phyloP scores from a whole-genome alignment of 2,329 filamentous ascomycete species.

The Allantophomopsis lycopodina region DNA sequence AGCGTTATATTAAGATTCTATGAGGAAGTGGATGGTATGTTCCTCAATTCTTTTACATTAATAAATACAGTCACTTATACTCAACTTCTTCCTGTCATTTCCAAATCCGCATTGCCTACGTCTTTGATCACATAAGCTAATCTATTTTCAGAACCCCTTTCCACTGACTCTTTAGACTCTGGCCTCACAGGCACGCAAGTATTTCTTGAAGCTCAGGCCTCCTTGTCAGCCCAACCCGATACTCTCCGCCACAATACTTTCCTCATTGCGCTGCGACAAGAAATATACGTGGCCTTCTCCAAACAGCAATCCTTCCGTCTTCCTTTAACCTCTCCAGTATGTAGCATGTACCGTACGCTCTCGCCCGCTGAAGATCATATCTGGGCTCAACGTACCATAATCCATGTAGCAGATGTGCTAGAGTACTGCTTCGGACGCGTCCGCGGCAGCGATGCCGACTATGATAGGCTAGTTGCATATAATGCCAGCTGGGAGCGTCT shows the following conservation, averaged over 20 bases:
- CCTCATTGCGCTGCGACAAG: constrained; percentile 33
- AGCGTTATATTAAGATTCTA: constrained; percentile 23
- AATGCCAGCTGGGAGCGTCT: constrained; percentile 6
- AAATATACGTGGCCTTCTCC: constrained; percentile 30
- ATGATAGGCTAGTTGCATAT: constrained; percentile 7
- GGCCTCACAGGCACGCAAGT: constrained; percentile 9
- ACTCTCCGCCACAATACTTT: constrained; percentile 27
- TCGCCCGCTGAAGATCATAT: constrained; percentile 9
- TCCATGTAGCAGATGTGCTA: constrained; percentile 10
- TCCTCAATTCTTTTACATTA: background rate
- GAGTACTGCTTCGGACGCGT: constrained; percentile 10
- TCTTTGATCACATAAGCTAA: background rate
- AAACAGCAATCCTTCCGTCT: constrained; percentile 23
- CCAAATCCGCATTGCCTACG: background rate
- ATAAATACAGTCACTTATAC: too few relatives aligned
- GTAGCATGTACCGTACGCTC: constrained; percentile 10
- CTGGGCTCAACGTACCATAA: constrained; percentile 10
- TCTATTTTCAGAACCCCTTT: constrained; percentile 6
- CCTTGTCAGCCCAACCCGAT: constrained; percentile 4
- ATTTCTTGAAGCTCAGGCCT: constrained; percentile 13
- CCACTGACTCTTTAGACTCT: constrained; percentile 9
- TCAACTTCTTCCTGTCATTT: too few relatives aligned
- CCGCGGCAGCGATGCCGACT: constrained; percentile 4
- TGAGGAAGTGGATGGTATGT: constrained; percentile 24
- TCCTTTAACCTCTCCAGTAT: constrained; percentile 17